phyloP scores from a whole-genome alignment of 2,329 filamentous ascomycete species.

The Aureobasidium vineae region DNA sequence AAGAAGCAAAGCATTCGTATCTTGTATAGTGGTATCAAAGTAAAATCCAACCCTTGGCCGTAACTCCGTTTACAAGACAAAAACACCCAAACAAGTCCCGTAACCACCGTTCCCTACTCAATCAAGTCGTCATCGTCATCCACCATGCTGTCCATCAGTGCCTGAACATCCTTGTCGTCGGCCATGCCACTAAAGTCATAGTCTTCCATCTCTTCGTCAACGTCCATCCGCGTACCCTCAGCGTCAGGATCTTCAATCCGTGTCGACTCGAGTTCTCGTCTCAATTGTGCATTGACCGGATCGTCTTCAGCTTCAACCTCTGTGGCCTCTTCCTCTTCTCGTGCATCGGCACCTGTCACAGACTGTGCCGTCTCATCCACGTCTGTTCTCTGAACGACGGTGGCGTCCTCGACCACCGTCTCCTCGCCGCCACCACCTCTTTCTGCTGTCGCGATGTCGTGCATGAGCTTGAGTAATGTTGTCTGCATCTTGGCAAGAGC shows the following conservation, averaged over 20 bases:
- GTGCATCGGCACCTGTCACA: conserved; percentile 11
- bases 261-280: conserved; percentile 28
- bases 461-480: conserved; percentile 54
- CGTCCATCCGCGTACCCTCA: conserved; percentile 28
- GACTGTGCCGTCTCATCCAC: conserved; percentile 22
- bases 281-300: conserved; percentile 27
- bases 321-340: conserved; percentile 14
- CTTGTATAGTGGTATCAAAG: conserved; percentile 22
- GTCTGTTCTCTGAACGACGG: background rate
- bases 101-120: background rate
- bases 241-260: conserved; percentile 27
- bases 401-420: conserved; percentile 31
- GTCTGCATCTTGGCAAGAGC: conserved; percentile 55
- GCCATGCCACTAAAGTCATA: conserved; percentile 29
- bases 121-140: conserved; percentile 29
- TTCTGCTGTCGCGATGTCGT: conserved; percentile 41
- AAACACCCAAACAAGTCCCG: background rate
- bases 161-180: conserved; percentile 29
- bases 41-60: background rate
- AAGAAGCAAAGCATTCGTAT: background rate
- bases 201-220: conserved; percentile 26
- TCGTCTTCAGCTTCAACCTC: conserved; percentile 27
- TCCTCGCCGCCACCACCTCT: conserved; percentile 37
- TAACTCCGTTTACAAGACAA: background rate
- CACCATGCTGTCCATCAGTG: conserved; percentile 29